Base-by-base conservation (phyloP, 305 asterid species). In the Solanum hybrid region DNA sequence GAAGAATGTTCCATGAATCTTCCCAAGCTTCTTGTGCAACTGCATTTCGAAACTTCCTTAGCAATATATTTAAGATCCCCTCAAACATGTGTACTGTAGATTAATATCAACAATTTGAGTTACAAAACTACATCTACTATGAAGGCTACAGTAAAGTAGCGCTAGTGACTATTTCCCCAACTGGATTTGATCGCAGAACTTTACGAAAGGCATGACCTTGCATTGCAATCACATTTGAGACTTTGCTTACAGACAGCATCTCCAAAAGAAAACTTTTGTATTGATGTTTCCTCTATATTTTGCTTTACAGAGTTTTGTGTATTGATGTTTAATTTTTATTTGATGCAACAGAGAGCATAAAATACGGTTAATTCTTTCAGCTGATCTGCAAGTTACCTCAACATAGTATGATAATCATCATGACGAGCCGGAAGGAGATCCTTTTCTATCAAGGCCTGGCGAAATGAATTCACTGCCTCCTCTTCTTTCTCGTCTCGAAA, bases 351-450 rank as follows among this genome's bases (percentile, higher is more conserved):
- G 85, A 79, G 31, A 78, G 85, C 57, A 36, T n/a, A 34, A 35
- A 78, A 33, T 16, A 82, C 9, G 28, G 18, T 82, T 42, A 82
- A 34, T 7, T 40, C 18, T 78, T 42, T 82, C 87, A 82, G 39
- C 39, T 29, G 87, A 84, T 20, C 31, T 51, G 51, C 18, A 71
- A 81, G 85, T 31, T 69, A 67, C 99, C 99, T 97, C 95, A 97
- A 92, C 95, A 97, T 83, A 80, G 94, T 94, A 89, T 97, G 99
- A 91, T 96, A 97, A 92, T 97, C 99, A 96, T 96, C 98, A 87
- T 97, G 99, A 81, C 92, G 94, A 64, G 94, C 76, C 18, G 97
- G 98, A 92, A 97, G 98, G 89, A 95, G 89, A 92, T 93, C 97
- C 89, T 93, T 95, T 86, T 94, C 98, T 90, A 95, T 89, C 96